Evolutionary conservation across 176 grass and related monocot genomes (phyloP), one percentile per base, ranked within the genome.

Genomic region (Phyllostachys edulis): DNA sequence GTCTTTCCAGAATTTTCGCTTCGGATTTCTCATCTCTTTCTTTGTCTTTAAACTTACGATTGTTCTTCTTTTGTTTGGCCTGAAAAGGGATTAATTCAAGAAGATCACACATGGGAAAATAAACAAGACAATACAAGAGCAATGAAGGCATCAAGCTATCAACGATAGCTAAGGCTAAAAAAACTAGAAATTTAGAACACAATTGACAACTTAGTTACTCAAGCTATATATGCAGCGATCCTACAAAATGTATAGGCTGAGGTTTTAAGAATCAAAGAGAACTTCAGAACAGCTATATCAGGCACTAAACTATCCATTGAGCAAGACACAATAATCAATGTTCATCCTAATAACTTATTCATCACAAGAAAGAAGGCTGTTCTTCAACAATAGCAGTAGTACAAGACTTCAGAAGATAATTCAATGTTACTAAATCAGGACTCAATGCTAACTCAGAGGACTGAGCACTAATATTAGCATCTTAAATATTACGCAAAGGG

Each of bases 31-130:
- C 91, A 55, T 87, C 86, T 71, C 79, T 91, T 85, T 86, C 91
- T 75, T 87, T 96, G 50, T 87, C 91, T 88, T 96, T 96, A 75
- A 63, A 75, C 85, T 93, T 96, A 71, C 89, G 89, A 65, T 89
- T 96, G 86, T 93, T 93, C 80, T 90, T 89, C 86, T 96, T 96
- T 78, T 96, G 91, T 81, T 96, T 96, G 44, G 86, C 73, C 94
- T 96, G 71, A 59, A 87, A 65, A 75, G 73, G 50, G 79, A 46
- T 51, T 38, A 62, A 54, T 32, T 41, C 67, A 64, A 86, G 42
- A 51, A 82, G 27, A 83, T n/a, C 18, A 68, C 27, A n/a, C 10
- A 44, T 57, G 37, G n/a, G 10, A 27, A 17, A 9, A 34, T 2
- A 67, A 78, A 16, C 8, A 82, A 41, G 54, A 77, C 47, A 72